Conservation (phyloP, 192 early-diverging fungal species). For the Coemansia erecta region DNA sequence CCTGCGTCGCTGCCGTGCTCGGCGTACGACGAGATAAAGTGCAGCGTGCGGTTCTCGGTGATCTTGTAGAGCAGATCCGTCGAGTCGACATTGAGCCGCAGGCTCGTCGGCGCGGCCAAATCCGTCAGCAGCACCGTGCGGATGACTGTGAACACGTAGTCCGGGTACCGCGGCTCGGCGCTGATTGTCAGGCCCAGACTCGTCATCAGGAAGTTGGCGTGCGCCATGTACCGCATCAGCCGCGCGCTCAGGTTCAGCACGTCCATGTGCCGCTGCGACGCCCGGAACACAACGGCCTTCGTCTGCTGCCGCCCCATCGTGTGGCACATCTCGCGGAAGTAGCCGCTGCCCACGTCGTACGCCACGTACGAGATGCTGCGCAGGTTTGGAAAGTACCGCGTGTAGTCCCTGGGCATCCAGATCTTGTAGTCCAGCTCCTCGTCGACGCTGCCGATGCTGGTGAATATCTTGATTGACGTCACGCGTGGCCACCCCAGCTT, state of each 20-base stretch:
- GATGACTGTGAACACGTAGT: slow-evolving; percentile 48
- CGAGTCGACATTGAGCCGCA: slow-evolving; percentile 49
- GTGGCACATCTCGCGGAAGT: slow-evolving; percentile 54
- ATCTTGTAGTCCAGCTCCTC: slow-evolving; percentile 51
- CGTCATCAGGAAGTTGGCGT: slow-evolving; percentile 52
- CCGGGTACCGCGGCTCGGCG: slow-evolving; percentile 41
- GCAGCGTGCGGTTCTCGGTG: slow-evolving; percentile 47
- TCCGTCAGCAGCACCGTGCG: slow-evolving; percentile 50
- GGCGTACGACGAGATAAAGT: slow-evolving; percentile 27
- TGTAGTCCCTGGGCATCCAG: slow-evolving; percentile 54
- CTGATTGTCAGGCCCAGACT: slow-evolving; percentile 38
- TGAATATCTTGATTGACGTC: slow-evolving; percentile 44
- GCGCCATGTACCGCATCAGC: slow-evolving; percentile 54
- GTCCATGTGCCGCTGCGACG: slow-evolving; percentile 48
- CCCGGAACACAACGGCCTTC: slow-evolving; percentile 43
- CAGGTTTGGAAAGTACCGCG: slow-evolving; percentile 49
- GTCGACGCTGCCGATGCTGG: slow-evolving; percentile 26
- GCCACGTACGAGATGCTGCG: slow-evolving; percentile 38
- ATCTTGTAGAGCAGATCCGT: slow-evolving; percentile 52
- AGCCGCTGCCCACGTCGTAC: slow-evolving; percentile 29
- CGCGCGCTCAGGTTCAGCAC: slow-evolving; percentile 45
- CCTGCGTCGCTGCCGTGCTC: not conserved
- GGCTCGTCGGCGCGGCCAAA: slow-evolving; percentile 37
- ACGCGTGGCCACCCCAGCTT: slow-evolving; percentile 53
- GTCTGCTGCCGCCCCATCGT: slow-evolving; percentile 41